These are phyloP conservation scores for Pestalotiopsis sp. DNA, from an alignment of 2,329 filamentous ascomycete genomes.

Conservation along the genomic window DNA sequence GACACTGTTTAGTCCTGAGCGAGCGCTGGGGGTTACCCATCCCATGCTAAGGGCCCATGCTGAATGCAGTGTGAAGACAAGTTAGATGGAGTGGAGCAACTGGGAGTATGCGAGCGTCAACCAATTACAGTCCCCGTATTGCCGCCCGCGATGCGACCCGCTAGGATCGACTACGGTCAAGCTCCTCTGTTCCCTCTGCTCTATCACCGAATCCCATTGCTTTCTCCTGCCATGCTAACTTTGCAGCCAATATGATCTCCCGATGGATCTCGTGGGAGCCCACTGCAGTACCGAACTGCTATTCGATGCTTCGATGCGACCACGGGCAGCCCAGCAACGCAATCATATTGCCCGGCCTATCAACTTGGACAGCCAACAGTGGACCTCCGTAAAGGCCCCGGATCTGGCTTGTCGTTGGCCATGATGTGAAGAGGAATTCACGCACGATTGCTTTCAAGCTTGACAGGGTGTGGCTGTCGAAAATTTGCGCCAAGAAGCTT, in stretches of 20 bases:
- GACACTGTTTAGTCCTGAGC: background rate
- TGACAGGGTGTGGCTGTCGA: background rate
- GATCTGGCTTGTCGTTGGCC: conserved; percentile 1
- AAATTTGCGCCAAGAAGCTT: background rate
- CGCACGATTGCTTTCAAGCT: background rate
- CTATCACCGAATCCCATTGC: conserved; percentile 1
- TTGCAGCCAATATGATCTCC: background rate
- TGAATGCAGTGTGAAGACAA: conserved; percentile 7
- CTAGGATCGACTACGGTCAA: background rate
- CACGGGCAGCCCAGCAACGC: background rate
- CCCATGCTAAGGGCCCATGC: background rate
- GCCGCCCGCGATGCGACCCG: conserved; percentile 5
- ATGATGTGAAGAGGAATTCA: background rate
- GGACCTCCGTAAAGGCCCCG: background rate
- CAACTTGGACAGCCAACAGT: background rate
- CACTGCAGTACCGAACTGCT: background rate
- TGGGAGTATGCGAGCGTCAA: background rate
- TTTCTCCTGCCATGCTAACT: background rate
- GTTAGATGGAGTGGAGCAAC: conserved; percentile 3
- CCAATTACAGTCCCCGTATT: conserved; percentile 5
- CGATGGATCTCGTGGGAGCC: background rate
- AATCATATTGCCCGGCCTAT: background rate
- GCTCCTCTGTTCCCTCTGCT: background rate
- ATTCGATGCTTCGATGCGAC: conserved; percentile 5
- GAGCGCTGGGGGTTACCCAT: background rate